A percentile compares a stretch with the other conserved stretches of the same genome.
Conservation (phyloP, 129 eudicot species). For the Flaveria ramosissima region DNA sequence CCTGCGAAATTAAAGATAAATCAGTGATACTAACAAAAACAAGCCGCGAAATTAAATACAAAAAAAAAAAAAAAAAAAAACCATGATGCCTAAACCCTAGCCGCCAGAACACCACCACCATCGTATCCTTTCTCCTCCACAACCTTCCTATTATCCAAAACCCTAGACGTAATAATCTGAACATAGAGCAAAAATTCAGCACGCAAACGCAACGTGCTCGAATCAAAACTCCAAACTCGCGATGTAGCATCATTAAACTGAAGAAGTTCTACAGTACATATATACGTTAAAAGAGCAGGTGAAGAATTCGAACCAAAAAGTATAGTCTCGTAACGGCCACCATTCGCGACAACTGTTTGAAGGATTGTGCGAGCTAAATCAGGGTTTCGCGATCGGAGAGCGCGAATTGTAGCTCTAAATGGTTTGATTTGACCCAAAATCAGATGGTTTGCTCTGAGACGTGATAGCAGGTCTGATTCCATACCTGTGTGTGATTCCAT, state of each 20-base stretch:
- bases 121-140: no score
- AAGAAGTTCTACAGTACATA: slow-evolving; percentile 70
- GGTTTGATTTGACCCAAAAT: slow-evolving; percentile 86
- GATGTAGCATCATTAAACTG: slow-evolving; percentile 60
- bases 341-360: slow-evolving; percentile 69
- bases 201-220: slow-evolving; percentile 49
- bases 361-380: slow-evolving; percentile 71
- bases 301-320: slow-evolving; percentile 63
- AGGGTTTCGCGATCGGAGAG: slow-evolving; percentile 74
- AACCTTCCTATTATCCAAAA: slow-evolving; percentile 34
- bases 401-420: slow-evolving; percentile 73
- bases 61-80: no score
- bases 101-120: no score
- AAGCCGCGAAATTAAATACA: no score
- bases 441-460: slow-evolving; percentile 66
- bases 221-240: slow-evolving; percentile 59
- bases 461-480: slow-evolving; percentile 66
- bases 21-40: no score
- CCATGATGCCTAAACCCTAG: no score
- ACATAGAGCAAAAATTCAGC: slow-evolving; percentile 72
- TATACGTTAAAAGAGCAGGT: slow-evolving; percentile 66
- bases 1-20: no score
- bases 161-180: slow-evolving; percentile 55
- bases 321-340: slow-evolving; percentile 59
- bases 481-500: slow-evolving; percentile 44